Evolutionary conservation across 192 early-diverging fungal species (phyloP).

Genomic region (Podochytrium sp.): DNA sequence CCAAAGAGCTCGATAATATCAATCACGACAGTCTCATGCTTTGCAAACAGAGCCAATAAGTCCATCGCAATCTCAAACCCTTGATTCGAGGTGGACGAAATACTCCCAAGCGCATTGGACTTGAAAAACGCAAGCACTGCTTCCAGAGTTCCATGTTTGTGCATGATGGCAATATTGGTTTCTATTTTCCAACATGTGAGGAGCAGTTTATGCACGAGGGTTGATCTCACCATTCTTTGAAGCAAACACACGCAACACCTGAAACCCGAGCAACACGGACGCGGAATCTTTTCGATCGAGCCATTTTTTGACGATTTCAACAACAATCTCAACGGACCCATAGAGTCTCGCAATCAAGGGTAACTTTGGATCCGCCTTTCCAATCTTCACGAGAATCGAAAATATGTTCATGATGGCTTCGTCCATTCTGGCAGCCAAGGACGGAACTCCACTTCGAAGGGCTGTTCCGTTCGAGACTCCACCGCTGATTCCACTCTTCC

Average conservation of each 20-base stretch:
- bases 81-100: not conserved
- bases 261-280: constrained; percentile 34
- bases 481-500: not conserved
- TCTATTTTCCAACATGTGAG: constrained; percentile 36
- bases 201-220: not conserved
- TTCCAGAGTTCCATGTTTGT: constrained; percentile 41
- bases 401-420: constrained; percentile 46
- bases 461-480: not conserved
- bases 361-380: constrained; percentile 44
- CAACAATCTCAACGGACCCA: constrained; percentile 36
- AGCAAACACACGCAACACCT: constrained; percentile 37
- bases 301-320: constrained; percentile 41
- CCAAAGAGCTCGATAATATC: constrained; percentile 35
- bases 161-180: constrained; percentile 43
- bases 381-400: constrained; percentile 38
- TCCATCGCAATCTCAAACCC: constrained; percentile 37
- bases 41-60: constrained; percentile 36
- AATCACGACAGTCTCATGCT: constrained; percentile 21
- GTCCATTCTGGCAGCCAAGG: constrained; percentile 34
- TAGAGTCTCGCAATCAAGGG: constrained; percentile 45
- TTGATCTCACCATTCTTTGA: constrained; percentile 42
- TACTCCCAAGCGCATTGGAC: constrained; percentile 8
- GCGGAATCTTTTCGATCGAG: constrained; percentile 43
- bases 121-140: constrained; percentile 23
- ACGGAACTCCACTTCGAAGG: constrained; percentile 19